phyloP scores from a whole-genome alignment of 345 rosid species.

The Xanthoceras sorbifolium region DNA sequence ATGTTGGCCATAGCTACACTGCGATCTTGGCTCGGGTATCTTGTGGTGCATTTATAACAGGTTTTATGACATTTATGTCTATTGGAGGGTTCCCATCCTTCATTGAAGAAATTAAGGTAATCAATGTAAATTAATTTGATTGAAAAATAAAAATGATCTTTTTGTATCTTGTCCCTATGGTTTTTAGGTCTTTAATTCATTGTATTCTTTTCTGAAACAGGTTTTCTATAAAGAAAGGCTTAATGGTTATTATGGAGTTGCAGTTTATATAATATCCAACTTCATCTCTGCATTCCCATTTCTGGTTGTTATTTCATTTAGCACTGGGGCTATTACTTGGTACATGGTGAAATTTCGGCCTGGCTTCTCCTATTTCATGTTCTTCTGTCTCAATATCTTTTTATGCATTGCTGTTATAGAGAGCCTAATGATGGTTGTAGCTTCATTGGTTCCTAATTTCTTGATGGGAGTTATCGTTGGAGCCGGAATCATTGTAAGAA shows the following conservation, averaged over 20 bases:
- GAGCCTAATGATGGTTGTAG: slow-evolving; percentile 89
- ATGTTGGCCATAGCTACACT: slow-evolving; percentile 66
- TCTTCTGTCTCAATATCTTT: slow-evolving; percentile 70
- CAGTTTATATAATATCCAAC: slow-evolving; percentile 71
- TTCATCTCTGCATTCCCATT: slow-evolving; percentile 76
- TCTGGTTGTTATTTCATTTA: slow-evolving; percentile 50
- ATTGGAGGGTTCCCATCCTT: slow-evolving; percentile 91
- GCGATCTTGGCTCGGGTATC: slow-evolving; percentile 73
- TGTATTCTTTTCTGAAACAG: slow-evolving; percentile 32
- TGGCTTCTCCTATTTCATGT: slow-evolving; percentile 55
- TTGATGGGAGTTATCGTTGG: slow-evolving; percentile 73
- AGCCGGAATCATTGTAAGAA: slow-evolving; percentile 77
- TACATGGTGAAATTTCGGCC: slow-evolving; percentile 66
- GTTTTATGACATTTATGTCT: slow-evolving; percentile 87
- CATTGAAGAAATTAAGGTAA: slow-evolving; percentile 81
- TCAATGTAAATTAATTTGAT: neutral
- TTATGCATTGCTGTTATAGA: slow-evolving; percentile 68
- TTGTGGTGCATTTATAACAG: slow-evolving; percentile 73
- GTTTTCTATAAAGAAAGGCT: slow-evolving; percentile 65
- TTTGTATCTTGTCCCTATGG: neutral
- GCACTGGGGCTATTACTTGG: slow-evolving; percentile 59
- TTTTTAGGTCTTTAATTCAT: neutral
- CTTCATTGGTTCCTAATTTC: slow-evolving; percentile 84
- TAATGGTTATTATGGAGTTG: slow-evolving; percentile 71
- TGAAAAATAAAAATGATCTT: neutral